phyloP scores from a whole-genome alignment of 2,329 filamentous ascomycete species.

The Pestalotiopsis fici region DNA sequence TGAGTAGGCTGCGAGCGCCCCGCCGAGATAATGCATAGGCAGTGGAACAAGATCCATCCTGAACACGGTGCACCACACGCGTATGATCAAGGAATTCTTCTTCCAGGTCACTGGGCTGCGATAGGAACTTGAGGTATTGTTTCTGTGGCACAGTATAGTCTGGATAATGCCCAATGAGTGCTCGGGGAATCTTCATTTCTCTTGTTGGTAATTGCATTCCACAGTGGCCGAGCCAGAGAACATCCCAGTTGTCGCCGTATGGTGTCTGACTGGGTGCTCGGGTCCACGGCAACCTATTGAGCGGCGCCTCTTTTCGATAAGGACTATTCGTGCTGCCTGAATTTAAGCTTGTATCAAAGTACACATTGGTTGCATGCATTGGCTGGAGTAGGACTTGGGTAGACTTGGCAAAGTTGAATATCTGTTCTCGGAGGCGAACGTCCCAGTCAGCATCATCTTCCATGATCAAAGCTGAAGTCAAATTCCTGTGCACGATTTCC shows the following conservation, averaged over 20 bases:
- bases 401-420: conserved; percentile 29
- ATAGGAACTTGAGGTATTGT: conserved; percentile 32
- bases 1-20: conserved; percentile 41
- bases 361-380: conserved; percentile 13
- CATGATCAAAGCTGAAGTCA: conserved; percentile 42
- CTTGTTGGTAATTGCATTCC: conserved; percentile 33
- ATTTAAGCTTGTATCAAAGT: no score
- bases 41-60: conserved; percentile 37
- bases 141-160: conserved; percentile 37
- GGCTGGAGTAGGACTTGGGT: conserved; percentile 19
- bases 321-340: background rate
- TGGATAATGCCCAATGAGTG: conserved; percentile 28
- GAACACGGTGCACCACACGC: conserved; percentile 42
- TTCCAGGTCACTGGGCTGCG: conserved; percentile 25
- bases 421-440: conserved; percentile 40
- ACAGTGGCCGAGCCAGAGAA: conserved; percentile 54
- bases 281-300: conserved; percentile 38
- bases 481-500: conserved; percentile 43
- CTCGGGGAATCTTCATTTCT: conserved; percentile 22
- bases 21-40: conserved; percentile 46
- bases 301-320: conserved; percentile 6
- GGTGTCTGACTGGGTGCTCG: conserved; percentile 17
- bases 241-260: conserved; percentile 39
- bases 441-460: conserved; percentile 54
- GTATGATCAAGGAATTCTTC: conserved; percentile 41